Evolutionary conservation across 2,329 filamentous ascomycete species (phyloP), one percentile per base, ranked within the genome.

Genomic region (Aureobasidium mangrovei): DNA sequence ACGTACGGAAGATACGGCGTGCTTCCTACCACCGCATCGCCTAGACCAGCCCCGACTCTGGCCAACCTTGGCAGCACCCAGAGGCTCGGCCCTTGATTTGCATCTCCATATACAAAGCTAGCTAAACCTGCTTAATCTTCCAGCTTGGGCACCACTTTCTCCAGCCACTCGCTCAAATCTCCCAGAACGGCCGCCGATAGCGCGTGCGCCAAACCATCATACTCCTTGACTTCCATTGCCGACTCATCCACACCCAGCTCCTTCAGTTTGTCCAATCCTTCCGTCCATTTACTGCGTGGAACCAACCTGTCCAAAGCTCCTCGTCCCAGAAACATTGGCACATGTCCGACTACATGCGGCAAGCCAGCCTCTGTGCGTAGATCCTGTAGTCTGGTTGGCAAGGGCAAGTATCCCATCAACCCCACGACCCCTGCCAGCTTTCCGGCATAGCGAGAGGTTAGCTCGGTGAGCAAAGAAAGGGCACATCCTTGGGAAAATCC

Each of bases 1-100:
- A 95, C 88, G 4, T 95, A 91, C 64, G 91, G 91, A 6, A 80
- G 91, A 52, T 96, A 95, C 63, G 91, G 91, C 2, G 86, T 96
- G 10, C 74, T 97, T 55, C 91, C 91, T 2, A 67, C 63, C 28
- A 60, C 54, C 27, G 53, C 58, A 49, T 41, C 53, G 46, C 32
- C 55, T 49, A 38, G 55, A 56, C 31, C 53, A 12, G 33, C 40
- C 12, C 64, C 64, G 24, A 63, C 64, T 35, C 53, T 65, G 29
- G 63, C 60, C 4, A 59, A 59, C 4, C 74, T 86, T 42, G 82
- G 79, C 18, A 78, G 75, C 47, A 78, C 77, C 27, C 86, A 89
- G 67, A 78, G 86, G 59, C 72, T 90, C 41, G 86, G 87, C 1
- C 79, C 85, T 48, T 90, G 70, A 79, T 40, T 27, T 35, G 4